Evolutionary conservation across 345 rosid species (phyloP).

Genomic region (Ailanthus altissimus): DNA sequence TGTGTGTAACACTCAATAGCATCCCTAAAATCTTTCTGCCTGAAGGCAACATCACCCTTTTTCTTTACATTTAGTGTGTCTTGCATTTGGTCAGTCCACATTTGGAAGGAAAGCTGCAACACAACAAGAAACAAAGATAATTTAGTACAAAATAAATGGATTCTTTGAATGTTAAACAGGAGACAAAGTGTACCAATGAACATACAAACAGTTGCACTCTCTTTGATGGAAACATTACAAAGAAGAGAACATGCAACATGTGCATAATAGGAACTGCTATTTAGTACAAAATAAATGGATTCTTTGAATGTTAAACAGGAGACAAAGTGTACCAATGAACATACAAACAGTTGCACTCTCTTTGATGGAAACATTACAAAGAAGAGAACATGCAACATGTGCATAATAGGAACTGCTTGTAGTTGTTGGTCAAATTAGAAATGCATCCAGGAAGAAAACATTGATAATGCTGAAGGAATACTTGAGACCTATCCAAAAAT

Average conservation of each 20-base stretch:
- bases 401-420: not conserved
- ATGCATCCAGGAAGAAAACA: not conserved
- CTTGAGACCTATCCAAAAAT: not conserved
- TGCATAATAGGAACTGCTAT: not conserved
- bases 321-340: not conserved
- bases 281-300: not conserved
- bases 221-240: not conserved
- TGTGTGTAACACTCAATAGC: constrained; percentile 79
- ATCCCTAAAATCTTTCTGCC: constrained; percentile 64
- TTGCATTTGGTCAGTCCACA: constrained; percentile 98
- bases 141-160: not conserved
- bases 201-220: not conserved
- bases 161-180: not conserved
- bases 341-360: not conserved
- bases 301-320: not conserved
- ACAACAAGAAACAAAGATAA: not conserved
- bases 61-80: constrained; percentile 84
- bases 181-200: not conserved
- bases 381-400: not conserved
- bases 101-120: constrained; percentile 90
- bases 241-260: constrained; percentile 1
- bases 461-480: not conserved
- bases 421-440: not conserved
- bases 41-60: constrained; percentile 84
- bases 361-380: not conserved